A percentile compares a stretch with the other conserved stretches of the same genome.
These are phyloP conservation scores for Sporothrix sp. DNA, from an alignment of 2,329 filamentous ascomycete genomes.

Conservation along the genomic window DNA sequence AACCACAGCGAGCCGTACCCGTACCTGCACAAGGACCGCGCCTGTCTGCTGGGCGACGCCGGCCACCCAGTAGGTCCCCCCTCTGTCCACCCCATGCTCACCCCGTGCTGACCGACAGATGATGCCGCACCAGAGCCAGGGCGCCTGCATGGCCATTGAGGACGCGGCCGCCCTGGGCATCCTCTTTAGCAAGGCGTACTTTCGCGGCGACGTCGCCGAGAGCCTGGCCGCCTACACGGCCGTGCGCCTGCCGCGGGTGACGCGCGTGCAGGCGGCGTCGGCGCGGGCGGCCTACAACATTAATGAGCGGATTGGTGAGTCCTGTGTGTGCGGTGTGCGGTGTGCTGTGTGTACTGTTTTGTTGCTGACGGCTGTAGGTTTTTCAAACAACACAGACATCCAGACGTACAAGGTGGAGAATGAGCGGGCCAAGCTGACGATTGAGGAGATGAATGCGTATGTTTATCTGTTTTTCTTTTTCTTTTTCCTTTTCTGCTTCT, in stretches of 20 bases:
- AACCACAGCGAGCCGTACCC: slow-evolving; percentile 40
- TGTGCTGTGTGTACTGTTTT: too few relatives aligned
- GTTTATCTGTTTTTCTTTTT: too few relatives aligned
- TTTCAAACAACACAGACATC: slow-evolving; percentile 49
- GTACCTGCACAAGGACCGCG: slow-evolving; percentile 36
- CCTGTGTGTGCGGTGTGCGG: too few relatives aligned
- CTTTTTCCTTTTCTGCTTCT: too few relatives aligned
- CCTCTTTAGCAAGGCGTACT: slow-evolving; percentile 41
- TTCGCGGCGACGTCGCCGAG: slow-evolving; percentile 37
- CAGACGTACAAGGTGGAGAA: slow-evolving; percentile 53
- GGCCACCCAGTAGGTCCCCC: slow-evolving; percentile 46
- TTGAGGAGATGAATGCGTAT: slow-evolving; percentile 59
- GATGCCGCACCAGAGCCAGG: slow-evolving; percentile 49
- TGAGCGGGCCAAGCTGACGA: slow-evolving; percentile 51
- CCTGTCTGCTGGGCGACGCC: slow-evolving; percentile 55
- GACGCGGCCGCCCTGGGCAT: slow-evolving; percentile 55
- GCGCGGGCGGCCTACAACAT: slow-evolving; percentile 52
- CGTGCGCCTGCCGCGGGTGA: slow-evolving; percentile 45
- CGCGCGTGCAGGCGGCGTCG: slow-evolving; percentile 46
- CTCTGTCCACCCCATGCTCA: too few relatives aligned
- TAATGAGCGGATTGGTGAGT: slow-evolving; percentile 49
- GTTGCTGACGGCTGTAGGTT: slow-evolving; percentile 32
- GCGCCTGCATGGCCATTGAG: slow-evolving; percentile 59
- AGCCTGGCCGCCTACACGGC: slow-evolving; percentile 41
- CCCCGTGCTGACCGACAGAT: slow-evolving; percentile 22